Evolutionary conservation across 2,329 filamentous ascomycete species (phyloP).

Genomic region (Moelleriella libera): DNA sequence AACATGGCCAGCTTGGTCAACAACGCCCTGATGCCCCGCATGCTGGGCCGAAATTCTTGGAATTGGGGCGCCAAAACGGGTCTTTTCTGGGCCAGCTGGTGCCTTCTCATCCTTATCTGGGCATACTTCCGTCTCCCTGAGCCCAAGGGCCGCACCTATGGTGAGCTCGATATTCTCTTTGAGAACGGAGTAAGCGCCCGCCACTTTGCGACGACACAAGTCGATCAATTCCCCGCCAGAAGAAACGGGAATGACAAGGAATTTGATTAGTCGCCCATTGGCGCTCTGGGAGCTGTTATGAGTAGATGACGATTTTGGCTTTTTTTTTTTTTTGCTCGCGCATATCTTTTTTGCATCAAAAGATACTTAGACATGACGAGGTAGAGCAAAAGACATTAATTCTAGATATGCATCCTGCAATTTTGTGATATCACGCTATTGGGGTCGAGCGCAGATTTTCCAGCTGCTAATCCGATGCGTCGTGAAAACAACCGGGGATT

Average conservation of each 20-base stretch:
- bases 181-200: conserved; percentile 15
- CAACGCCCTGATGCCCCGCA: conserved; percentile 4
- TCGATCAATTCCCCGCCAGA: neutral
- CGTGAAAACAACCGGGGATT: no score
- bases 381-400: no score
- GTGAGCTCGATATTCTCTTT: conserved; percentile 17
- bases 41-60: conserved; percentile 9
- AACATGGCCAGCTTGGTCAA: conserved; percentile 4
- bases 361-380: no score
- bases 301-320: neutral
- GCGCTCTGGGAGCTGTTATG: neutral
- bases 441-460: no score
- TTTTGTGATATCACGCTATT: no score
- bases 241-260: neutral
- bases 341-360: neutral
- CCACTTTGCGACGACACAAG: neutral
- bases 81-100: conserved; percentile 14
- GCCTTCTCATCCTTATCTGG: conserved; percentile 23
- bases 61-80: conserved; percentile 7
- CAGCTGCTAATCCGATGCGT: no score
- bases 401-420: no score
- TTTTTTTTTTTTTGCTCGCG: neutral
- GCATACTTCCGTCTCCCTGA: conserved; percentile 28
- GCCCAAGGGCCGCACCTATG: conserved; percentile 13
- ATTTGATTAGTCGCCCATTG: neutral